A percentile compares a stretch with the other conserved stretches of the same genome.
Conservation (phyloP, 2,329 filamentous ascomycete genomes). For the Paraphoma sp. region DNA sequence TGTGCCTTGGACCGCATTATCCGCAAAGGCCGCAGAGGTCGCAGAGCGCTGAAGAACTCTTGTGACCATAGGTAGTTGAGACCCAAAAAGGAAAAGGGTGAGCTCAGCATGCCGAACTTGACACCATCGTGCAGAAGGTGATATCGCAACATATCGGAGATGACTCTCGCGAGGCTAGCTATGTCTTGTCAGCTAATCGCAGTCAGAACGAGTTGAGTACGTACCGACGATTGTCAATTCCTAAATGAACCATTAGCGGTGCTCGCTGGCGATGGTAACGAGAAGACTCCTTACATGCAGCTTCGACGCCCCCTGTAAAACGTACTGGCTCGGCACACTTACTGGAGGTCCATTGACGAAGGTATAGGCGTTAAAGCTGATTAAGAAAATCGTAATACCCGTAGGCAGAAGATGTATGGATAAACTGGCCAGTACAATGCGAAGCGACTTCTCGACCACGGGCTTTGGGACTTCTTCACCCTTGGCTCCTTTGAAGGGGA, state of each 20-base stretch:
- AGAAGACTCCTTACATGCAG: too few relatives aligned
- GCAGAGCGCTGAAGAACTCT: neutral
- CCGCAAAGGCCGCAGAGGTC: too few relatives aligned
- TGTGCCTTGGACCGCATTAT: neutral
- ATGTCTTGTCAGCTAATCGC: neutral
- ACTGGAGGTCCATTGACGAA: constrained; percentile 2
- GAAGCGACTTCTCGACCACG: neutral
- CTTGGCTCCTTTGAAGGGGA: constrained; percentile 1
- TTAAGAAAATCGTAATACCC: neutral
- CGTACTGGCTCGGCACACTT: neutral
- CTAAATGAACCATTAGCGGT: too few relatives aligned
- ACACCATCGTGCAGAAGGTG: constrained; percentile 5
- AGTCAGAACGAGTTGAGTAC: too few relatives aligned
- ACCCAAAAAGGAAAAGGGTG: constrained; percentile 1
- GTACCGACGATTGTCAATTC: too few relatives aligned
- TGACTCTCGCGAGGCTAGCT: constrained; percentile 4
- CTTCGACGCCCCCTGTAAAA: constrained; percentile 3
- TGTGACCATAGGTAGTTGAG: constrained; percentile 8
- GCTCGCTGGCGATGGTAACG: too few relatives aligned
- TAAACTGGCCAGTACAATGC: neutral
- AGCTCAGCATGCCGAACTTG: constrained; percentile 5
- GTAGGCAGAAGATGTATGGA: neutral
- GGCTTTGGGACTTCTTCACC: constrained; percentile 1
- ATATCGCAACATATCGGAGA: neutral
- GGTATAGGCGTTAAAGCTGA: neutral